A percentile compares a stretch with the other conserved stretches of the same genome.
These are phyloP conservation scores for Bruguiera sexangula DNA, from an alignment of 345 rosid species.

Conservation along the genomic window DNA sequence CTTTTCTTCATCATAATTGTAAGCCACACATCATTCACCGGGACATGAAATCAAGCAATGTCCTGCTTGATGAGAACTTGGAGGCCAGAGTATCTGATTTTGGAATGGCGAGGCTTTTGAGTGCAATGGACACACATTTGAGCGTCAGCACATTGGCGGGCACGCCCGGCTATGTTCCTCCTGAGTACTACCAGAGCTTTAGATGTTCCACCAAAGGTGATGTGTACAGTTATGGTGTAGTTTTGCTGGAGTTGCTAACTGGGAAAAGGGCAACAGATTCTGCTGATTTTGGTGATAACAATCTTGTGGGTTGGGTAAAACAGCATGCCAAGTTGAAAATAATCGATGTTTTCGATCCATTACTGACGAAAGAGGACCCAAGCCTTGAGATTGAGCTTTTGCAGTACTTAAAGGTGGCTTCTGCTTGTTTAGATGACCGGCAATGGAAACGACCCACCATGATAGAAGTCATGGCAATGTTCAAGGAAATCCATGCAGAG, in stretches of 20 bases:
- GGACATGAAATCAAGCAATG: constrained; percentile 98
- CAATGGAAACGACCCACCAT: constrained; percentile 66
- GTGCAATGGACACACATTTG: constrained; percentile 84
- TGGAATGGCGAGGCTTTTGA: constrained; percentile 95
- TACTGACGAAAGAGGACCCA: constrained; percentile 71
- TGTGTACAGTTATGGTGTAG: constrained; percentile 94
- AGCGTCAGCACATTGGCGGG: constrained; percentile 98
- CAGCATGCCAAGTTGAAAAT: constrained; percentile 73
- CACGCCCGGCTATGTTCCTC: constrained; percentile 97
- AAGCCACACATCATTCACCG: constrained; percentile 86
- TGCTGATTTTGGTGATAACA: constrained; percentile 93
- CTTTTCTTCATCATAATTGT: constrained; percentile 89
- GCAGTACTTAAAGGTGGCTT: constrained; percentile 66
- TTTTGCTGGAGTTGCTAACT: constrained; percentile 80
- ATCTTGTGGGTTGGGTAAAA: constrained; percentile 97
- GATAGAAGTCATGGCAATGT: constrained; percentile 71
- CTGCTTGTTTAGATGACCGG: constrained; percentile 82
- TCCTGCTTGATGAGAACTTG: constrained; percentile 72
- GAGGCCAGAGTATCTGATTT: constrained; percentile 97
- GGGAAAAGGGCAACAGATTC: constrained; percentile 93
- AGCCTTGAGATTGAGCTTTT: constrained; percentile 65
- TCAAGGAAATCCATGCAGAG: constrained; percentile 79
- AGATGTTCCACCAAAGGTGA: constrained; percentile 88
- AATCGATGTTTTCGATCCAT: constrained; percentile 78
- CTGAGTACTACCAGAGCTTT: constrained; percentile 93